These are phyloP conservation scores for Amanita jacksonii DNA, from an alignment of 768 basidiomycete species.

Conservation along the genomic window DNA sequence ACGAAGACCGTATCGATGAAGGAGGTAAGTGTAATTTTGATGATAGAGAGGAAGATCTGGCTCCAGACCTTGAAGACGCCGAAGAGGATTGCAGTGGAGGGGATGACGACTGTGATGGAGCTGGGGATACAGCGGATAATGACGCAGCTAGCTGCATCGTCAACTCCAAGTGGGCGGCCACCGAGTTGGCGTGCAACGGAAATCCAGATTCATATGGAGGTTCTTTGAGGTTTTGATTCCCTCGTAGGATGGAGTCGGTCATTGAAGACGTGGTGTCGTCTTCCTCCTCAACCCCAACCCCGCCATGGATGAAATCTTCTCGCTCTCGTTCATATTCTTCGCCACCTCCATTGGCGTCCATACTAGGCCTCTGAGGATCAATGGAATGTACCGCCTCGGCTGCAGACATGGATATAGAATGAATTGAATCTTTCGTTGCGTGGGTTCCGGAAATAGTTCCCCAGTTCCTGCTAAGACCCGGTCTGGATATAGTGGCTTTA, in stretches of 20 bases:
- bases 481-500: not conserved
- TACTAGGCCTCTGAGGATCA: not conserved
- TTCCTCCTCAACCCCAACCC: constrained; percentile 23
- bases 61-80: not conserved
- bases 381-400: constrained; percentile 1
- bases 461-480: not conserved
- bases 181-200: constrained; percentile 60
- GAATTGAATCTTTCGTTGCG: not conserved
- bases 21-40: not conserved
- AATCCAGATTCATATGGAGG: constrained; percentile 55
- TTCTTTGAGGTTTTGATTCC: constrained; percentile 19
- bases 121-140: constrained; percentile 24
- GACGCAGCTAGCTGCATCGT: constrained; percentile 53
- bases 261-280: constrained; percentile 21
- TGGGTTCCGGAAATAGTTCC: not conserved
- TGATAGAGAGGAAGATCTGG: constrained; percentile 1
- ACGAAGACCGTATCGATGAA: too few species aligned
- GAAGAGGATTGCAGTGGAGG: not conserved
- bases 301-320: constrained; percentile 8
- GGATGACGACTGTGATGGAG: constrained; percentile 10
- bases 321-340: not conserved
- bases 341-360: not conserved
- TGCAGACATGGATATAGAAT: not conserved
- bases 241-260: constrained; percentile 25
- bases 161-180: constrained; percentile 71